These are phyloP conservation scores for Ophiostoma quercus DNA, from an alignment of 2,329 filamentous ascomycete genomes.

Conservation along the genomic window DNA sequence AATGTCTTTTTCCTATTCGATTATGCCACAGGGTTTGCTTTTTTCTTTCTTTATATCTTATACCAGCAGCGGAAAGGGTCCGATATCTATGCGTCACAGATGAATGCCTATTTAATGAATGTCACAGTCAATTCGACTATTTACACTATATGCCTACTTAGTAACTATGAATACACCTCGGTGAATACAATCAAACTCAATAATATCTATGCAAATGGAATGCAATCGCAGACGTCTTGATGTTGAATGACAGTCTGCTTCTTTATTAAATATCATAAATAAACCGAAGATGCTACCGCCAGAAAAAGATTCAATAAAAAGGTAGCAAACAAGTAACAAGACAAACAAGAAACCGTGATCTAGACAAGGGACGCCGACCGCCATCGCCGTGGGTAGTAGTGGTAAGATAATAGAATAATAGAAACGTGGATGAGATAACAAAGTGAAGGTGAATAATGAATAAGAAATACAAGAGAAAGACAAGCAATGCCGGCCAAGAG, in stretches of 20 bases:
- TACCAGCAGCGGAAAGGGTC: background rate
- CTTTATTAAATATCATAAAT: background rate
- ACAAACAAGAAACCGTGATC: background rate
- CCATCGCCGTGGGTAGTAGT: background rate
- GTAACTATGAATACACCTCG: background rate
- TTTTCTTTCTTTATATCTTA: background rate
- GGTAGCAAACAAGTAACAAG: background rate
- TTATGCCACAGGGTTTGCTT: background rate
- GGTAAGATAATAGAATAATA: background rate
- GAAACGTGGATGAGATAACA: background rate
- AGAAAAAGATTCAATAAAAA: background rate
- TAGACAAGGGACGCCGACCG: constrained; percentile 5
- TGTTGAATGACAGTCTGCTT: constrained; percentile 1
- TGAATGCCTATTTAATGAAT: background rate
- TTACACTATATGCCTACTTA: background rate
- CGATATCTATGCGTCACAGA: background rate
- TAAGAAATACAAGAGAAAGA: background rate
- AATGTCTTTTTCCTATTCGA: background rate
- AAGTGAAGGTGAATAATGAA: background rate
- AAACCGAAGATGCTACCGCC: constrained; percentile 1
- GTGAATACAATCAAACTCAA: background rate
- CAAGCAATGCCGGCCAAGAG: background rate
- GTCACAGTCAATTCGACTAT: background rate
- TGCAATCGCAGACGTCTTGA: background rate
- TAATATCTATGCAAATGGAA: background rate